A percentile compares a stretch with the other conserved stretches of the same genome.
Conservation (phyloP, 805 yeast genomes). For the Nakazawaea wyomingensis region DNA sequence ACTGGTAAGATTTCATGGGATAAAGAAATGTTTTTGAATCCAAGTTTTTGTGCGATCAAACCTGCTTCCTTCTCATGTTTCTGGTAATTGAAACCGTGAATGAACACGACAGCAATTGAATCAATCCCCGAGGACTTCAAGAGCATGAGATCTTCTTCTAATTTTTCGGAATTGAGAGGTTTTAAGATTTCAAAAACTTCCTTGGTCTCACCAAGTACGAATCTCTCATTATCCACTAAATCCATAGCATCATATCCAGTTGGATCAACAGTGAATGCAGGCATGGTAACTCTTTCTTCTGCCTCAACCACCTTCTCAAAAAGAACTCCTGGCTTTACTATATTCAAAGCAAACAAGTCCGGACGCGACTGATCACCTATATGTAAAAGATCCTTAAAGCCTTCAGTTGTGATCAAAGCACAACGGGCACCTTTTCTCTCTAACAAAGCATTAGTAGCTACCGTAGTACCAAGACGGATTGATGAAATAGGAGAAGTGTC, state of each 20-base stretch:
- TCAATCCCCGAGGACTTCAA: constrained; percentile 17
- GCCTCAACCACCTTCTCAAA: constrained; percentile 35
- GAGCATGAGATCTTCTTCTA: constrained; percentile 16
- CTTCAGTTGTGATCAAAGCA: constrained; percentile 37
- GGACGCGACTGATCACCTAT: constrained; percentile 45
- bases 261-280: constrained; percentile 32
- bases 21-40: constrained; percentile 20
- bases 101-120: constrained; percentile 30
- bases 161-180: constrained; percentile 22
- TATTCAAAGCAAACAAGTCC: constrained; percentile 37
- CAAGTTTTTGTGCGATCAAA: constrained; percentile 24
- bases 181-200: constrained; percentile 28
- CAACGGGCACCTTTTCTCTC: constrained; percentile 41
- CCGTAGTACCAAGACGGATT: constrained; percentile 39
- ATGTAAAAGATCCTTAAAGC: constrained; percentile 37
- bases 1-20: constrained; percentile 29
- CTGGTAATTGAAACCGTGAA: constrained; percentile 33
- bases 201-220: constrained; percentile 28
- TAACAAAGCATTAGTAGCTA: constrained; percentile 41
- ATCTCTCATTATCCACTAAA: constrained; percentile 18
- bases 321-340: constrained; percentile 36
- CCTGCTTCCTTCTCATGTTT: constrained; percentile 27
- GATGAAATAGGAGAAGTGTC: constrained; percentile 28
- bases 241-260: constrained; percentile 31
- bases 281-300: constrained; percentile 41